Evolutionary conservation across 2,329 filamentous ascomycete species (phyloP).

Genomic region (Bertia moriformis): DNA sequence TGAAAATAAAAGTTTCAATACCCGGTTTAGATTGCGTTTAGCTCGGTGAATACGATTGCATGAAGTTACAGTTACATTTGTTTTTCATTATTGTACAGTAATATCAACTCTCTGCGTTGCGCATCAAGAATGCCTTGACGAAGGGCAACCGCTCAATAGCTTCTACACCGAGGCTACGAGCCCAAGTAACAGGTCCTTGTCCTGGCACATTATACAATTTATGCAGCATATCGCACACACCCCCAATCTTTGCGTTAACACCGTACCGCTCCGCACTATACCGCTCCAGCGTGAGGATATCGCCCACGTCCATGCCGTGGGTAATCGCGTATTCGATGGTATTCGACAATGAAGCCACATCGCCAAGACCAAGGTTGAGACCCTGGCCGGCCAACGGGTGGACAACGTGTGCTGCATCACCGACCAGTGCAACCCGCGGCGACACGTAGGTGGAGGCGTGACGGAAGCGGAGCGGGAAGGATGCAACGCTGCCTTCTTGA

Average conservation of each 20-base stretch:
- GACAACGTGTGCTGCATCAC: slow-evolving; percentile 52
- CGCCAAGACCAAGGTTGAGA: slow-evolving; percentile 46
- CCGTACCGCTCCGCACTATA: slow-evolving; percentile 43
- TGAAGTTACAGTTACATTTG: background rate
- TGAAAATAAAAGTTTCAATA: too few relatives aligned
- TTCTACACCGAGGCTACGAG: slow-evolving; percentile 36
- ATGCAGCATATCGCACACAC: slow-evolving; percentile 42
- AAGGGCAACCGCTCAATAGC: slow-evolving; percentile 36
- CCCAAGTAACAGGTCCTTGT: slow-evolving; percentile 38
- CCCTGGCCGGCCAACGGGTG: slow-evolving; percentile 53
- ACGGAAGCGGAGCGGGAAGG: slow-evolving; percentile 48
- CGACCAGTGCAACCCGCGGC: slow-evolving; percentile 45
- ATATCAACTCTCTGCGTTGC: slow-evolving; percentile 25
- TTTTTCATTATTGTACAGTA: background rate
- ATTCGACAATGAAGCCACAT: slow-evolving; percentile 37
- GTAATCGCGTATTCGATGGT: slow-evolving; percentile 38
- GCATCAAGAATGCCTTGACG: slow-evolving; percentile 44
- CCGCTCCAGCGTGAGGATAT: slow-evolving; percentile 37
- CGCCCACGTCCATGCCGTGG: slow-evolving; percentile 48
- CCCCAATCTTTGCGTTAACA: slow-evolving; percentile 38
- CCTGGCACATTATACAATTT: slow-evolving; percentile 39
- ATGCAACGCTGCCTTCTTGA: slow-evolving; percentile 38
- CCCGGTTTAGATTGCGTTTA: slow-evolving; percentile 5
- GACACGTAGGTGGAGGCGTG: slow-evolving; percentile 48
- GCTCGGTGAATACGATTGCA: slow-evolving; percentile 1